phyloP scores from a whole-genome alignment of 345 rosid species.

The Eucalyptus pauciflora region DNA sequence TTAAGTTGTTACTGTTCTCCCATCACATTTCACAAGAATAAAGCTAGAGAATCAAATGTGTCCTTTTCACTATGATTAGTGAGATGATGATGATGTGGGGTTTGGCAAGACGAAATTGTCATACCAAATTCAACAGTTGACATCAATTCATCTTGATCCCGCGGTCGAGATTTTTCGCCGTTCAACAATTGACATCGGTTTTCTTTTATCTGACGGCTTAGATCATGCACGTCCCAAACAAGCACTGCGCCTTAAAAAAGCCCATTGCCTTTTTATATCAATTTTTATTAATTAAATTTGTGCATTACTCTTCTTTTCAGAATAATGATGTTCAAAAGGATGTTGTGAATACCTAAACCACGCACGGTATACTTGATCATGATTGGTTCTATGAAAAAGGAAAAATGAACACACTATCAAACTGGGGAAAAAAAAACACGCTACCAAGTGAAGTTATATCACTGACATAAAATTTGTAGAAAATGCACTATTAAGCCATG shows the following conservation, averaged over 20 bases:
- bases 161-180: too few species aligned
- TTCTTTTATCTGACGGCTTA: not conserved
- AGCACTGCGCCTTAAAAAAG: not conserved
- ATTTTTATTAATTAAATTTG: too few species aligned
- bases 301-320: not conserved
- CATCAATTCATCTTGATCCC: not conserved
- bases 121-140: not conserved
- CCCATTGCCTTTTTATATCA: not conserved
- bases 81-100: not conserved
- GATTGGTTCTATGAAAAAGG: not conserved
- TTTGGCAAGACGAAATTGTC: not conserved
- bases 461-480: too few species aligned
- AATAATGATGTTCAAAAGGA: not conserved
- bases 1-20: too few species aligned
- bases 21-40: not conserved
- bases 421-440: too few species aligned
- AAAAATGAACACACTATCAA: too few species aligned
- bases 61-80: not conserved
- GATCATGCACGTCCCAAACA: not conserved
- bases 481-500: not conserved
- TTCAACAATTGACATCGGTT: not conserved
- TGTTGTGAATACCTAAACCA: not conserved
- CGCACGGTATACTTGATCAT: not conserved
- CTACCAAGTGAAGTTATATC: too few species aligned
- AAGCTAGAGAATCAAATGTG: not conserved